Evolutionary conservation across 331 rosid genomes (phyloP).

Genomic region (Ulmus americana): DNA sequence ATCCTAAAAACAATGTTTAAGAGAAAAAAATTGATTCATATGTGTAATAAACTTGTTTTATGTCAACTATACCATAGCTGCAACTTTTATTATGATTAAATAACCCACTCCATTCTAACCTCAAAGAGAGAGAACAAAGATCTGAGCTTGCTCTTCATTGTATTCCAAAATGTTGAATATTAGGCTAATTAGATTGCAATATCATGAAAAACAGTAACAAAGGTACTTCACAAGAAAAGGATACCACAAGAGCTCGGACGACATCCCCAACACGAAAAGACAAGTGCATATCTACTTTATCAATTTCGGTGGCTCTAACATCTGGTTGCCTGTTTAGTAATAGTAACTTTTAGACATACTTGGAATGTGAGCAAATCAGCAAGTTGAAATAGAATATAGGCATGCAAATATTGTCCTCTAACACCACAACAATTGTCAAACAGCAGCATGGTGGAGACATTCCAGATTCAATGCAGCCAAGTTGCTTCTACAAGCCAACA

Average conservation of each 20-base stretch:
- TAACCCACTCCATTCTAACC: neutral
- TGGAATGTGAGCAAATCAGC: conserved; percentile 8
- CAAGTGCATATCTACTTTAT: conserved; percentile 82
- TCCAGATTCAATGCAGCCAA: conserved; percentile 1
- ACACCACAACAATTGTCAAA: neutral
- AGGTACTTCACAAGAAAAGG: conserved; percentile 26
- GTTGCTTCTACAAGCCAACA: neutral
- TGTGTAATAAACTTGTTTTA: neutral
- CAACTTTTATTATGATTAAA: neutral
- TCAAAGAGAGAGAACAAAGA: neutral
- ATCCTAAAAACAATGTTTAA: too few relatives aligned
- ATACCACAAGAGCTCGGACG: conserved; percentile 72
- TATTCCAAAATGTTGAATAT: neutral
- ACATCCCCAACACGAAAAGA: conserved; percentile 75
- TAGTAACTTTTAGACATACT: neutral
- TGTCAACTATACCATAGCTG: neutral
- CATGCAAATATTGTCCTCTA: neutral
- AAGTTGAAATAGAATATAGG: neutral
- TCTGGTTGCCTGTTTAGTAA: conserved; percentile 72
- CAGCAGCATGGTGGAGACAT: neutral
- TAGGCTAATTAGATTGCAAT: neutral
- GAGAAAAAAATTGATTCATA: neutral
- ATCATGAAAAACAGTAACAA: neutral
- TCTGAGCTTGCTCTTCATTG: neutral
- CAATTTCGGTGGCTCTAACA: conserved; percentile 91